Conservation (phyloP, 2,329 filamentous ascomycete genomes). For the Tympanopsis confertula region DNA sequence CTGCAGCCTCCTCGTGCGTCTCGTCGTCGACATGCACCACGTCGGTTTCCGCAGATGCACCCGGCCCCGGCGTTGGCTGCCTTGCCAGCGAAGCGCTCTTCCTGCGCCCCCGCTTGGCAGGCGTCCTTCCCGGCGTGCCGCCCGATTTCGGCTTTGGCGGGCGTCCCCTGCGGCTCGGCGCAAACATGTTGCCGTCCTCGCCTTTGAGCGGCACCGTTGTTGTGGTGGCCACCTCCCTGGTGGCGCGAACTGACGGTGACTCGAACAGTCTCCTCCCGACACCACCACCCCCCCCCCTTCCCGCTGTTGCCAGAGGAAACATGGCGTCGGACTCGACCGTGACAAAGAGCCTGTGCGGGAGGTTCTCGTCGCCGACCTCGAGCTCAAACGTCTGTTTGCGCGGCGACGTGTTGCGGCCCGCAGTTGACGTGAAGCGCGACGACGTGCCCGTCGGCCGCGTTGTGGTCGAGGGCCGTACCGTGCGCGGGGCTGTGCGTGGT, state of each 20-base stretch:
- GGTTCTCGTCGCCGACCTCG: constrained; percentile 35
- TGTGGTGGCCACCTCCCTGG: constrained; percentile 27
- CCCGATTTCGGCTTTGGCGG: constrained; percentile 4
- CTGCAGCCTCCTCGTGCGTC: too few relatives aligned
- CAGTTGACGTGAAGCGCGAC: background rate
- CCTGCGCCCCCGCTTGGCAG: too few relatives aligned
- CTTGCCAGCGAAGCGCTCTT: too few relatives aligned
- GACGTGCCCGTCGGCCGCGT: too few relatives aligned
- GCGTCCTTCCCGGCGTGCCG: too few relatives aligned
- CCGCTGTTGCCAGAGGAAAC: too few relatives aligned
- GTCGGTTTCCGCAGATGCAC: too few relatives aligned
- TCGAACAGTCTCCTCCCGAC: too few relatives aligned
- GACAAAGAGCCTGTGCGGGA: constrained; percentile 39
- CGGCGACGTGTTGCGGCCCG: constrained; percentile 24
- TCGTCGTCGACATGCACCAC: too few relatives aligned
- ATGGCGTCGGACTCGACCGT: constrained; percentile 49
- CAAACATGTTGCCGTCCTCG: constrained; percentile 30
- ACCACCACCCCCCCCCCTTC: too few relatives aligned
- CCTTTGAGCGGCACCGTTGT: constrained; percentile 36
- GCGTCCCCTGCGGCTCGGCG: constrained; percentile 13
- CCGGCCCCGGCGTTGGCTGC: too few relatives aligned
- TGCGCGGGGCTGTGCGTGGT: constrained; percentile 25
- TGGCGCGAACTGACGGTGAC: constrained; percentile 18
- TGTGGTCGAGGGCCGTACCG: constrained; percentile 30
- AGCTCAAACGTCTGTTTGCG: constrained; percentile 45